Conservation (phyloP, 257 asterid species). For the Forsythia viridissima region DNA sequence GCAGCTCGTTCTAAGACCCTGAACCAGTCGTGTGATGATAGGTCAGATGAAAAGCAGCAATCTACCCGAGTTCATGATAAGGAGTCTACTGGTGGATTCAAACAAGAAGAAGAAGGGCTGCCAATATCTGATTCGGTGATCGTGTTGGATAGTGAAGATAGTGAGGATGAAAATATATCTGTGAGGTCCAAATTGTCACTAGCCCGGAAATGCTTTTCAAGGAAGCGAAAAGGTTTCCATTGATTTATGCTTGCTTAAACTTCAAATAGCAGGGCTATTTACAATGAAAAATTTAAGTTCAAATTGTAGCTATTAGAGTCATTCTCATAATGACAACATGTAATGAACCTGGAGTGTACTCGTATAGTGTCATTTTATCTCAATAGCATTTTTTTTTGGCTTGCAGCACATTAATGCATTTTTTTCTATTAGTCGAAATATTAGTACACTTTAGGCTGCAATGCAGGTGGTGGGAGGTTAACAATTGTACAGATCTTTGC, state of each 20-base stretch:
- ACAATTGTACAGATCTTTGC: no score
- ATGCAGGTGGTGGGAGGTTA: no score
- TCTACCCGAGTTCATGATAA: slow-evolving; percentile 23
- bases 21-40: slow-evolving; percentile 14
- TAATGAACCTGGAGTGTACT: not conserved
- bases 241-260: not conserved
- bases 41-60: slow-evolving; percentile 34
- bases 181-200: slow-evolving; percentile 62
- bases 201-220: slow-evolving; percentile 42
- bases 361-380: not conserved
- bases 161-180: slow-evolving; percentile 54
- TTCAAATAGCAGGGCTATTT: not conserved
- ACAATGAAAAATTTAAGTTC: not conserved
- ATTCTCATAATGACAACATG: not conserved
- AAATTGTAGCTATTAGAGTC: not conserved
- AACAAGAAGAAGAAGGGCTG: slow-evolving; percentile 24
- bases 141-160: slow-evolving; percentile 84
- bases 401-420: not conserved
- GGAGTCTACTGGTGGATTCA: slow-evolving; percentile 20
- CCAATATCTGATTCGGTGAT: slow-evolving; percentile 42
- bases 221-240: slow-evolving; percentile 42
- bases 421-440: not conserved
- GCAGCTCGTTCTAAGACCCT: slow-evolving; percentile 8
- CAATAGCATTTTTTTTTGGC: not conserved
- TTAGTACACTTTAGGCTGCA: not conserved